phyloP scores from a whole-genome alignment of 2,329 filamentous ascomycete species.

The Colletotrichum sp. region DNA sequence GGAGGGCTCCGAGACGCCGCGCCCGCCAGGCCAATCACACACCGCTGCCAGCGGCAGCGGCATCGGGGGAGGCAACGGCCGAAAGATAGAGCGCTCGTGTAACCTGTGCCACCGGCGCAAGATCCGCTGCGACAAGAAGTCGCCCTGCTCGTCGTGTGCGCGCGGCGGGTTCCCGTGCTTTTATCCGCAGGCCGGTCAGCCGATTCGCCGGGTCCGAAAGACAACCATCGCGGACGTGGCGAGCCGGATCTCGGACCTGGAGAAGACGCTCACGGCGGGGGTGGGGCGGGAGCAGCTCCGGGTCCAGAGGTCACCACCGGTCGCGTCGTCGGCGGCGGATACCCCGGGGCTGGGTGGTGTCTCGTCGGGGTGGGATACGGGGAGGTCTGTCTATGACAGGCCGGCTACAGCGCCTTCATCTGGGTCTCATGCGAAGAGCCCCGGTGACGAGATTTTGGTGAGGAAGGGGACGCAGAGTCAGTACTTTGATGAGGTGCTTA shows the following conservation, averaged over 20 bases:
- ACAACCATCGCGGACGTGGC: constrained; percentile 36
- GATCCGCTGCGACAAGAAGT: constrained; percentile 33
- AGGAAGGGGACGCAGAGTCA: constrained; percentile 36
- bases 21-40: not conserved
- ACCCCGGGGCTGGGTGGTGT: not conserved
- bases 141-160: constrained; percentile 30
- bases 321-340: not conserved
- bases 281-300: not conserved
- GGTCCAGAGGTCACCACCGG: not conserved
- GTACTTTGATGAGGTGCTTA: constrained; percentile 41
- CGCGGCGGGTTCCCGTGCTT: constrained; percentile 30
- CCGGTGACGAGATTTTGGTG: constrained; percentile 30
- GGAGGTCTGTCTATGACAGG: not conserved
- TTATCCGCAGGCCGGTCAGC: constrained; percentile 31
- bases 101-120: constrained; percentile 34
- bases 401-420: not conserved
- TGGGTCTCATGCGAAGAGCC: not conserved
- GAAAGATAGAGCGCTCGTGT: constrained; percentile 32
- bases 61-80: not conserved
- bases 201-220: constrained; percentile 27
- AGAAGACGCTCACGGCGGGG: constrained; percentile 29
- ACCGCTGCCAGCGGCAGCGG: not conserved
- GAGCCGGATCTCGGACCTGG: constrained; percentile 37
- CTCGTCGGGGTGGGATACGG: not conserved
- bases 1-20: not conserved